phyloP scores from a whole-genome alignment of 305 asterid species.

The Striga hermonthica region DNA sequence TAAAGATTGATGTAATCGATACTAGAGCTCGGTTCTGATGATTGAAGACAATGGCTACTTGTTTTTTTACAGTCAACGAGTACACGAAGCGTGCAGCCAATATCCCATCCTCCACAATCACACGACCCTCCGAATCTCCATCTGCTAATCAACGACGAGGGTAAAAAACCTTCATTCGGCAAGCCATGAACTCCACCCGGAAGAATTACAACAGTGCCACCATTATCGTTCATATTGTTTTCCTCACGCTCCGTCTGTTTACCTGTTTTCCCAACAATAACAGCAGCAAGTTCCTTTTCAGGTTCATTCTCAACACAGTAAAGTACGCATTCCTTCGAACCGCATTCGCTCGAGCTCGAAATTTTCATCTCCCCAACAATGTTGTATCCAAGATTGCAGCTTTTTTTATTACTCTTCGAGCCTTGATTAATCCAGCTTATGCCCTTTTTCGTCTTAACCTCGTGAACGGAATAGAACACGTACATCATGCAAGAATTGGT shows the following conservation, averaged over 20 bases:
- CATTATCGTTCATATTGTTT: constrained; percentile 15
- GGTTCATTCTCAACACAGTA: constrained; percentile 54
- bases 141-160: constrained; percentile 71
- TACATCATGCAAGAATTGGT: constrained; percentile 50
- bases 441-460: constrained; percentile 59
- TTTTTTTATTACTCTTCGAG: constrained; percentile 44
- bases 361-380: constrained; percentile 72
- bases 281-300: constrained; percentile 68
- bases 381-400: constrained; percentile 53
- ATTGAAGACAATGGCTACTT: constrained; percentile 25
- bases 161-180: constrained; percentile 55
- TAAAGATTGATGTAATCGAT: constrained; percentile 49
- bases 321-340: constrained; percentile 59
- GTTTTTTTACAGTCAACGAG: constrained; percentile 43
- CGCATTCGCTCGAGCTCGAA: constrained; percentile 37
- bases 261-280: constrained; percentile 41
- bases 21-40: constrained; percentile 31
- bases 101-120: constrained; percentile 99
- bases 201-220: constrained; percentile 54
- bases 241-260: constrained; percentile 28
- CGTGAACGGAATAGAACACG: constrained; percentile 72
- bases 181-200: constrained; percentile 76
- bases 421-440: constrained; percentile 76
- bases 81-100: constrained; percentile 80
- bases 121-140: constrained; percentile 86